These are phyloP conservation scores for Begonia fuchsioides DNA, from an alignment of 306 rosid species.

Conservation along the genomic window DNA sequence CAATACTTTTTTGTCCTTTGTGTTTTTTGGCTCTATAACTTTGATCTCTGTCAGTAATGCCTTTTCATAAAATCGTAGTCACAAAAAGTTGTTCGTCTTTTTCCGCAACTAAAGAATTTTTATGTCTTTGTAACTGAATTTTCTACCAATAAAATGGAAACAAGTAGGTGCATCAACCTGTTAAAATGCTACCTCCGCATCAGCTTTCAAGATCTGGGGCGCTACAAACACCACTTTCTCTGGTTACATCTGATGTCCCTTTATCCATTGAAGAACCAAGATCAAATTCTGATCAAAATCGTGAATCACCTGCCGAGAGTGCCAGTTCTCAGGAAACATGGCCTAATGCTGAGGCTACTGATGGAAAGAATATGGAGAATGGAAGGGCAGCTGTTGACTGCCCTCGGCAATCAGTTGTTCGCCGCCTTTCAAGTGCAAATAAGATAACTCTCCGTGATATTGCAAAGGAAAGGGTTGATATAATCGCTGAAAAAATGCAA, in stretches of 20 bases:
- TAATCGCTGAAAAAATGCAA: slow-evolving; percentile 70
- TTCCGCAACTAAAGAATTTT: too few species aligned
- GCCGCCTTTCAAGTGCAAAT: slow-evolving; percentile 66
- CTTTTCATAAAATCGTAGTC: too few species aligned
- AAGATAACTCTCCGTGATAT: slow-evolving; percentile 75
- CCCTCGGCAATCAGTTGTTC: slow-evolving; percentile 71
- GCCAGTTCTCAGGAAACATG: slow-evolving; percentile 90
- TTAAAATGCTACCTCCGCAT: slow-evolving; percentile 68
- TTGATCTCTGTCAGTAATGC: too few species aligned
- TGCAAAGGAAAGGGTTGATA: slow-evolving; percentile 74
- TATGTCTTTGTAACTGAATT: too few species aligned
- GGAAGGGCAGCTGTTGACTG: slow-evolving; percentile 54
- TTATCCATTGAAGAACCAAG: slow-evolving; percentile 80
- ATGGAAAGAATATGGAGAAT: slow-evolving; percentile 74
- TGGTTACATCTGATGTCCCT: slow-evolving; percentile 62
- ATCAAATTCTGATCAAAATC: slow-evolving; percentile 58
- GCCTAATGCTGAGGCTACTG: slow-evolving; percentile 59
- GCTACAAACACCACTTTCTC: slow-evolving; percentile 66
- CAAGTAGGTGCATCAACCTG: slow-evolving; percentile 16
- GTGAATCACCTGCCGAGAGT: slow-evolving; percentile 84
- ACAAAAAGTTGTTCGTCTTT: too few species aligned
- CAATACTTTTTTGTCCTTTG: too few species aligned
- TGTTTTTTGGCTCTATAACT: too few species aligned
- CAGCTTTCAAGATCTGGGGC: slow-evolving; percentile 77
- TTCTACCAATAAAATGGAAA: too few species aligned